Conservation (phyloP, 225 moss, liverwort and hornwort species). For the Climacium dendroides region DNA sequence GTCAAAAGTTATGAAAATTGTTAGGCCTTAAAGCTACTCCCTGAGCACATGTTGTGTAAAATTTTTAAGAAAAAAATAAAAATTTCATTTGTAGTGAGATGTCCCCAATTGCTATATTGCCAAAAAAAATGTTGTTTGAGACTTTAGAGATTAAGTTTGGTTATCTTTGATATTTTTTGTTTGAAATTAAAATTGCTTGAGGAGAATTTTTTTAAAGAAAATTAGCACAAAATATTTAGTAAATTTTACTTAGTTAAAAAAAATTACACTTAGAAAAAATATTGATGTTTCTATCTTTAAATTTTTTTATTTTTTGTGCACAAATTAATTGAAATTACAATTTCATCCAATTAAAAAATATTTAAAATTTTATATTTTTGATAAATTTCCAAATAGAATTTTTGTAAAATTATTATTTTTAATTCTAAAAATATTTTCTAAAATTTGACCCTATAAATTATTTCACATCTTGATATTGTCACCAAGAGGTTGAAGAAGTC, state of each 20-base stretch:
- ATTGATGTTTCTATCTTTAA: background rate
- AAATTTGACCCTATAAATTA: background rate
- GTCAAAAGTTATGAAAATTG: too few relatives aligned
- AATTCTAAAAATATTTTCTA: background rate
- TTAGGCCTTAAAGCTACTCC: too few relatives aligned
- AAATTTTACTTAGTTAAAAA: background rate
- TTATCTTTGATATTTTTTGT: background rate
- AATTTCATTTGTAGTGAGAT: too few relatives aligned
- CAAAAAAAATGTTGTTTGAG: too few relatives aligned
- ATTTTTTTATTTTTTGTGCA: background rate
- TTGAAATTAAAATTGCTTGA: accelerated
- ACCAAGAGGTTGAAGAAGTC: background rate
- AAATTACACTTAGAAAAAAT: background rate
- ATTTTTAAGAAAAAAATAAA: too few relatives aligned
- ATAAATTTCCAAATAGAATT: background rate
- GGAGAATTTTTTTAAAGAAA: too few relatives aligned
- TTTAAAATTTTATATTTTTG: background rate
- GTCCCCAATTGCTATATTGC: too few relatives aligned
- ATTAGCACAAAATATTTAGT: background rate
- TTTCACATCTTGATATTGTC: background rate
- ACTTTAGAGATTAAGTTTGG: too few relatives aligned
- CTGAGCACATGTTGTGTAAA: too few relatives aligned
- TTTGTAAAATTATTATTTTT: background rate
- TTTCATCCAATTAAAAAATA: background rate
- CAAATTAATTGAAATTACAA: background rate